Percentiles rank a stretch among this genome's conserved stretches.
Evolutionary conservation across 768 basidiomycete species (phyloP).

Genomic region (Obba rivulosa): DNA sequence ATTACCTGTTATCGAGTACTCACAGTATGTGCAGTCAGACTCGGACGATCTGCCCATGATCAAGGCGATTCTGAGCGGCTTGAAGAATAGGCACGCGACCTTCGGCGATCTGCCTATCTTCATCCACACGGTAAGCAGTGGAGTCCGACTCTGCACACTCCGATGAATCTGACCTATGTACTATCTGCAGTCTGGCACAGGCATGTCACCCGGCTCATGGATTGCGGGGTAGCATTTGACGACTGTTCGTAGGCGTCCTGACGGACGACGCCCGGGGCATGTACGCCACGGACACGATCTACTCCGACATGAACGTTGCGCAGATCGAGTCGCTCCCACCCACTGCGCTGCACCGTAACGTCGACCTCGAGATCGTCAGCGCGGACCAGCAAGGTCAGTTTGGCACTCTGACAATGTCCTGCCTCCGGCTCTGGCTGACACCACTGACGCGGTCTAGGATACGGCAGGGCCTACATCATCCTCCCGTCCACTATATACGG

Average conservation of each 20-base stretch:
- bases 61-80: conserved; percentile 44
- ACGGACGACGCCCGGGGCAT: conserved; percentile 41
- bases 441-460: conserved; percentile 35
- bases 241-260: conserved; percentile 30
- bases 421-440: too few relatives aligned
- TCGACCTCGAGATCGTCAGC: conserved; percentile 42
- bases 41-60: conserved; percentile 41
- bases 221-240: not conserved
- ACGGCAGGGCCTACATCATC: conserved; percentile 47
- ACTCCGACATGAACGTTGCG: conserved; percentile 44
- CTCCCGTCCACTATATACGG: conserved; percentile 58
- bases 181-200: conserved; percentile 22
- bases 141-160: not conserved
- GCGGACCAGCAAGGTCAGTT: conserved; percentile 43
- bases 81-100: conserved; percentile 38
- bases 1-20: not conserved
- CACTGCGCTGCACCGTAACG: conserved; percentile 41
- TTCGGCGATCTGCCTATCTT: conserved; percentile 29
- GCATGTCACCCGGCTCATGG: not conserved
- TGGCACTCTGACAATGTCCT: not conserved
- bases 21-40: conserved; percentile 30
- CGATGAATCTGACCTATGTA: not conserved
- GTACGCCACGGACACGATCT: conserved; percentile 34
- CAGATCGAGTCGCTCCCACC: conserved; percentile 41
- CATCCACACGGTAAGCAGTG: conserved; percentile 50